Percentiles rank a stretch among this genome's conserved stretches.
phyloP scores from a whole-genome alignment of 2,329 filamentous ascomycete genomes.

The Fusarium brachygibbosum region DNA sequence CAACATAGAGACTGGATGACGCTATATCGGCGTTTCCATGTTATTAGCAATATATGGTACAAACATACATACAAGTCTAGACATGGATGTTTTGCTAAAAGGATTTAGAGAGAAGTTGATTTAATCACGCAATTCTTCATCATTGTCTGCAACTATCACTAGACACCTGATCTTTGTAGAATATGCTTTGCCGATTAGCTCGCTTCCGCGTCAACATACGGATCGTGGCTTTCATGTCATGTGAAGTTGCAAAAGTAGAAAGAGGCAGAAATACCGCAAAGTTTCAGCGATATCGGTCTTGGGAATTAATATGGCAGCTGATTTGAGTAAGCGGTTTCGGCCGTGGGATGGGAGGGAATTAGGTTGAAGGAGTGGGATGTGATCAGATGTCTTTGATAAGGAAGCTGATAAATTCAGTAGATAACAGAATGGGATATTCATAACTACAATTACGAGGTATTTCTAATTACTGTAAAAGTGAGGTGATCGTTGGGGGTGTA shows the following conservation, averaged over 20 bases:
- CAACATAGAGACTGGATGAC: neutral
- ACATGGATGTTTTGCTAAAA: neutral
- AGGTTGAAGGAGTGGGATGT: conserved; percentile 35
- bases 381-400: conserved; percentile 23
- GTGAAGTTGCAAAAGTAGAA: conserved; percentile 9
- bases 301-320: neutral
- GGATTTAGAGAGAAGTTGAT: neutral
- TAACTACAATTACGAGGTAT: neutral
- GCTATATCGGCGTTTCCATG: conserved; percentile 9
- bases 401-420: neutral
- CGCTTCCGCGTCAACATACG: neutral
- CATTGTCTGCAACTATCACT: neutral
- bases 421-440: conserved; percentile 15
- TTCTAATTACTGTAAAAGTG: neutral
- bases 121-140: conserved; percentile 20
- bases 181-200: neutral
- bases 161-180: neutral
- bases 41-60: neutral
- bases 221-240: conserved; percentile 7
- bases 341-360: conserved; percentile 16
- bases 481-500: neutral
- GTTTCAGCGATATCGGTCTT: conserved; percentile 17
- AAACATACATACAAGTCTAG: neutral
- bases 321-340: conserved; percentile 1
- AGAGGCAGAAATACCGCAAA: neutral